Evolutionary conservation across 1,284 basidiomycete species (phyloP), one percentile per base, ranked within the genome.

Genomic region (Schizophyllum commune): DNA sequence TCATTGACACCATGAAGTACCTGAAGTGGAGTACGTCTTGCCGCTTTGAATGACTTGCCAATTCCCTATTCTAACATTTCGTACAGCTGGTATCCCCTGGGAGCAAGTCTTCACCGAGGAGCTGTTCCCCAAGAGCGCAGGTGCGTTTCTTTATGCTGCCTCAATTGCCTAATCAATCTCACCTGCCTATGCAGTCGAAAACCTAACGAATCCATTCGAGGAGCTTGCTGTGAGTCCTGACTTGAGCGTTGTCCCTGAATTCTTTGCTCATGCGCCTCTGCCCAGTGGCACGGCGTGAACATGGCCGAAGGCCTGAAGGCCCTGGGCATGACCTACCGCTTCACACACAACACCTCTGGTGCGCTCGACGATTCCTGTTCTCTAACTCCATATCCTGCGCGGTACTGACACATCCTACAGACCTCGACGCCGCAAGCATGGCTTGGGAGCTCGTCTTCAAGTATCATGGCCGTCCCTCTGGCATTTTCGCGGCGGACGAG

Each of bases 251-350:
- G n/a, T n/a, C n/a, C n/a, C n/a, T n/a, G n/a, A n/a, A n/a, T n/a
- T n/a, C n/a, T n/a, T n/a, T n/a, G n/a, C n/a, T n/a, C n/a, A n/a
- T n/a, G n/a, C n/a, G n/a, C n/a, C n/a, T n/a, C n/a, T n/a, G n/a
- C n/a, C n/a, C n/a, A 76, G 74, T 83, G 82, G 81, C 82, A 83
- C 65, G 82, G 81, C 47, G 82, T 84, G 60, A 84, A 84, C 64
- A 75, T 84, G 74, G 82, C 82, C 2, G 83, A 84, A 69, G 83
- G 81, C 1, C 71, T 84, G 56, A 84, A 85, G 68, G 82, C 82
- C 1, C 69, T 83, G 1, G 80, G 82, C 17, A 75, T 80, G 2
- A 80, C 81, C 0, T 83, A 81, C 64, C 77, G 83, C 17, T 84
- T 83, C 66, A 82, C 82, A 6, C 81, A 83, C 62, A 83, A 84